These are phyloP conservation scores for Phytopythium aichiense DNA, from an alignment of 352 stramenopile species.

Conservation along the genomic window DNA sequence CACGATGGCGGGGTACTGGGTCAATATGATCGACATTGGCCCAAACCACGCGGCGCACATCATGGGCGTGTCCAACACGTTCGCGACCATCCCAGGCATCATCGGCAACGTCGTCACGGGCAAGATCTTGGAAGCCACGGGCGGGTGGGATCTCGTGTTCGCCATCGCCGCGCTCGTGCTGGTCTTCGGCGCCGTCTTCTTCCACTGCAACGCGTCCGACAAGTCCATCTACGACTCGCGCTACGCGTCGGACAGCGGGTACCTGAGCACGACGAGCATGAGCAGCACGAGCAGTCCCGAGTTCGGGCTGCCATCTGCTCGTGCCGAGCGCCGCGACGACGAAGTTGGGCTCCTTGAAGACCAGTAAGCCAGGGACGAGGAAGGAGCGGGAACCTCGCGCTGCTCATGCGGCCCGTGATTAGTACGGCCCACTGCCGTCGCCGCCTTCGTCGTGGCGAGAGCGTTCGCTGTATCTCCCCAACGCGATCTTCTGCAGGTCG, in stretches of 20 bases:
- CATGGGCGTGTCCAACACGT: constrained; percentile 87
- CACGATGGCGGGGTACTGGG: constrained; percentile 79
- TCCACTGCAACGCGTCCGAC: constrained; percentile 76
- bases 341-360: constrained; percentile 50
- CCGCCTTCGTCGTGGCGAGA: constrained; percentile 16
- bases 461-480: constrained; percentile 58
- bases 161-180: constrained; percentile 68
- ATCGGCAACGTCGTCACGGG: constrained; percentile 84
- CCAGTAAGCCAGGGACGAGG: constrained; percentile 1
- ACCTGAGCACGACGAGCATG: constrained; percentile 5
- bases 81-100: constrained; percentile 81
- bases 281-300: constrained; percentile 18
- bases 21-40: constrained; percentile 89
- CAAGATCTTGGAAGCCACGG: constrained; percentile 64
- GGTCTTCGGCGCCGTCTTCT: constrained; percentile 64
- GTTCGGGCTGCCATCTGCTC: constrained; percentile 24
- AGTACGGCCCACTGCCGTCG: neutral
- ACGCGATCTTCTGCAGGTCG: constrained; percentile 52
- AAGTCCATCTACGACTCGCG: constrained; percentile 54
- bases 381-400: too few relatives aligned
- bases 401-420: neutral
- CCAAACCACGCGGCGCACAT: constrained; percentile 76
- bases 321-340: constrained; percentile 40
- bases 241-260: neutral
- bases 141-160: constrained; percentile 83